Evolutionary conservation across 352 stramenopile genomes (phyloP).

Genomic region (Globisporangium iwayamae): DNA sequence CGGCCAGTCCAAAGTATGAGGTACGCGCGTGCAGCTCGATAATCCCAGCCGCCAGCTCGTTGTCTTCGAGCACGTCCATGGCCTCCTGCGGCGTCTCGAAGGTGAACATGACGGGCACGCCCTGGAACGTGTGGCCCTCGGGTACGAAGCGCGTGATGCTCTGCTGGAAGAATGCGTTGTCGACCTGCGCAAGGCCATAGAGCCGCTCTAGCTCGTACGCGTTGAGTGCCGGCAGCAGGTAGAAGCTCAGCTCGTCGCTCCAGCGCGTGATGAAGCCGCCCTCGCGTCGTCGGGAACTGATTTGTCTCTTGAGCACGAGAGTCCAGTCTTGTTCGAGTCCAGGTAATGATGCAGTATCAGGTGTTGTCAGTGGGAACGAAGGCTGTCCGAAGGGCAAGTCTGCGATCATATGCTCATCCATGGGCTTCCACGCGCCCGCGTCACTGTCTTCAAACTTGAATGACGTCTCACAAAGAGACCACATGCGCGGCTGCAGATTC

Average conservation of each 20-base stretch:
- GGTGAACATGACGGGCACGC: constrained; percentile 70
- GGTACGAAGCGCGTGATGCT: constrained; percentile 76
- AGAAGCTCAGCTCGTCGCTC: constrained; percentile 76
- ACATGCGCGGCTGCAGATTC: constrained; percentile 61
- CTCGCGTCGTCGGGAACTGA: constrained; percentile 38
- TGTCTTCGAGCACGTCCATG: constrained; percentile 35
- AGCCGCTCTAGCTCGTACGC: constrained; percentile 86
- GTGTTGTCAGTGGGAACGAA: constrained; percentile 24
- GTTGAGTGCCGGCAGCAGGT: constrained; percentile 77
- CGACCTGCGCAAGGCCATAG: constrained; percentile 54
- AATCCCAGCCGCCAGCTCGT: constrained; percentile 53
- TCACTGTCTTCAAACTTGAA: constrained; percentile 53
- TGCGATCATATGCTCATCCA: constrained; percentile 46
- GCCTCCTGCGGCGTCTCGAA: constrained; percentile 29
- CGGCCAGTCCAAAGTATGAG: constrained; percentile 66
- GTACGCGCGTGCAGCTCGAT: constrained; percentile 53
- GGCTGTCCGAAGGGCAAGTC: constrained; percentile 37
- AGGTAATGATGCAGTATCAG: constrained; percentile 26
- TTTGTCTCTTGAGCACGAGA: constrained; percentile 27
- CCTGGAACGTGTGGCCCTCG: constrained; percentile 83
- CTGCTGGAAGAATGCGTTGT: constrained; percentile 83
- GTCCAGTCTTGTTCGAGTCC: constrained; percentile 52
- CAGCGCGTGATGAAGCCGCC: constrained; percentile 61
- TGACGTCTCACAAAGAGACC: constrained; percentile 36
- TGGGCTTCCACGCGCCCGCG: constrained; percentile 51